Conservation (phyloP, 352 stramenopile genomes). For the Phytophthora podocarpi region DNA sequence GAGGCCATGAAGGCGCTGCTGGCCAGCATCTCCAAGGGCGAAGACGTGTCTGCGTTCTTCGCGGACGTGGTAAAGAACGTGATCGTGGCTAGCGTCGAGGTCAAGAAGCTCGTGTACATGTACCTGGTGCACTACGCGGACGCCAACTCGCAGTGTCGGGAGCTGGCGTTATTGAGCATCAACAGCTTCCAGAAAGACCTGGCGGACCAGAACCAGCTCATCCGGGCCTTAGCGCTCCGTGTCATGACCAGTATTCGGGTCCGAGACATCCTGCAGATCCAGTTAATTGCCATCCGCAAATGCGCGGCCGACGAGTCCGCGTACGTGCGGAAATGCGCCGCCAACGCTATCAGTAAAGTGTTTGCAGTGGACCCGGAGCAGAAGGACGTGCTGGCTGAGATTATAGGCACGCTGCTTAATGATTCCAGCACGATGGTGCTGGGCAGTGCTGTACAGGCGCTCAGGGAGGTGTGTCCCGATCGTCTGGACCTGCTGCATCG, state of each 20-base stretch:
- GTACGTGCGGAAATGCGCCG: conserved; percentile 98
- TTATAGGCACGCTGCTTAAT: conserved; percentile 94
- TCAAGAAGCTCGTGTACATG: conserved; percentile 99
- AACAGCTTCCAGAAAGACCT: conserved; percentile 99
- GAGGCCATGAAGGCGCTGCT: conserved; percentile 99
- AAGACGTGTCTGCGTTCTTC: conserved; percentile 98
- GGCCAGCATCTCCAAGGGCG: conserved; percentile 96
- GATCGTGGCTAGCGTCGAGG: conserved; percentile 94
- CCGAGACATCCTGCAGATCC: conserved; percentile 98
- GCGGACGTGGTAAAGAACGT: conserved; percentile 97
- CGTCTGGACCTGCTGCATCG: conserved; percentile 95
- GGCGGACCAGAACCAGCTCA: conserved; percentile 94
- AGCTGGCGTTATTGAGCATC: conserved; percentile 97
- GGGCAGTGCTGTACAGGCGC: conserved; percentile 93
- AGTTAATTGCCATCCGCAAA: conserved; percentile 96
- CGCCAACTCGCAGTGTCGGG: conserved; percentile 93
- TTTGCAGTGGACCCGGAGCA: conserved; percentile 89
- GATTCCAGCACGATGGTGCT: conserved; percentile 98
- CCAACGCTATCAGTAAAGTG: conserved; percentile 96
- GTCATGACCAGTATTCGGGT: conserved; percentile 98
- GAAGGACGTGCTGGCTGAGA: conserved; percentile 90
- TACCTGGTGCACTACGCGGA: conserved; percentile 99
- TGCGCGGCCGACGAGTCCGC: conserved; percentile 92
- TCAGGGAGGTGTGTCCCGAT: conserved; percentile 96
- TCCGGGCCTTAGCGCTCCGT: conserved; percentile 92